Base-by-base conservation (phyloP, 176 grass and related monocot species). In the Panicum miliaceum region DNA sequence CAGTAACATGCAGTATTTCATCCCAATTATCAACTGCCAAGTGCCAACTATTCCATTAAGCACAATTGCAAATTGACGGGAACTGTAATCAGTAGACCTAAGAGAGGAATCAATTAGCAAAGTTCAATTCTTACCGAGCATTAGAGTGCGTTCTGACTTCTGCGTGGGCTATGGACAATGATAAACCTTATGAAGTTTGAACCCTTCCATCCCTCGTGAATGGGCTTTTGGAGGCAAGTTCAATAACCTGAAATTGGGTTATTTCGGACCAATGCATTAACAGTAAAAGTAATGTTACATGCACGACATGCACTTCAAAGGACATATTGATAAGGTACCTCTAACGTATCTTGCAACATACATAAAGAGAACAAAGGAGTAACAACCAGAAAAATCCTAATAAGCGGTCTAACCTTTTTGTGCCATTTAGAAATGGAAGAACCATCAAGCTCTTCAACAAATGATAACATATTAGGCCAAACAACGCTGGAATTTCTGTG, bases 41-140 rank as follows among this genome's bases (percentile, higher is more conserved):
- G 5, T 78, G 22, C 15, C 18, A 80, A 64, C 6, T 48, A 42
- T 29, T 62, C 59, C 19, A 18, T 57, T 40, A 80, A 68, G 5
- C 5, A 43, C 36, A 70, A 53, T 37, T 27, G 13, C 14, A 15
- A 18, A 43, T 15, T 77, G 56, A 41, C 2, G 25, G 23, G 19
- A 63, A 32, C 42, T 18, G 27, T 34, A 46, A 46, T 0, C 19
- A 35, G 12, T 3, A 37, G 19, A 48, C 27, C 27, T 15, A 73
- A 83, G 27, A 74, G 12, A 74, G 19, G n/a, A 42, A 80, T 12
- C 45, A 36, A 37, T 12, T 66, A 51, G 15, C 40, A 74, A 64
- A 83, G 41, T 60, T 73, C 23, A 61, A n/a, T 27, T 59, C 67
- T 82, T 69, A 60, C 51, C 37, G 5, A 60, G 14, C 9, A 58